Evolutionary conservation across 305 asterid genomes (phyloP).

Genomic region (Andrographis paniculata): DNA sequence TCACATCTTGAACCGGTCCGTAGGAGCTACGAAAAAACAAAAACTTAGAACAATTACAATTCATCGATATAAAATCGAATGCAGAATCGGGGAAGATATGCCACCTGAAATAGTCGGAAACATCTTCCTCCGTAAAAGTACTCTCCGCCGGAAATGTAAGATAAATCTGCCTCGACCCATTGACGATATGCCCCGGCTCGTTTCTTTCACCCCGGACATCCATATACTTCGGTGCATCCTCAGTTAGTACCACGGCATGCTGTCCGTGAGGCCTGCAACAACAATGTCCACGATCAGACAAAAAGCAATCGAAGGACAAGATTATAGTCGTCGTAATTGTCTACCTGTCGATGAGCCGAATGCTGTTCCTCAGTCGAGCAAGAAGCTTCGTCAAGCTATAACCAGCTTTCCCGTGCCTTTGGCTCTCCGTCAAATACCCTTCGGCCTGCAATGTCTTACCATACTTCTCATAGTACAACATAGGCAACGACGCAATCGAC

Average conservation of each 20-base stretch:
- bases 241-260: constrained; percentile 70
- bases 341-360: constrained; percentile 70
- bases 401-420: constrained; percentile 87
- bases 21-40: constrained; percentile 38
- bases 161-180: constrained; percentile 71
- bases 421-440: constrained; percentile 92
- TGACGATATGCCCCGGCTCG: constrained; percentile 67
- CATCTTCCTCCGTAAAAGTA: constrained; percentile 76
- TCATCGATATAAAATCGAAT: too few relatives aligned
- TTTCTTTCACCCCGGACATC: constrained; percentile 51
- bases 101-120: constrained; percentile 60
- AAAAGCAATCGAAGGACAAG: constrained; percentile 2
- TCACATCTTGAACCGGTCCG: constrained; percentile 82
- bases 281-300: constrained; percentile 1
- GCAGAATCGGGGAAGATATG: neutral
- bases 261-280: constrained; percentile 85
- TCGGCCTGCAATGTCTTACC: constrained; percentile 75
- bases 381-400: constrained; percentile 85
- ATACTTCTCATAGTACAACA: constrained; percentile 62
- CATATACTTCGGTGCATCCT: constrained; percentile 58
- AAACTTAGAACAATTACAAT: constrained; percentile 4
- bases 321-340: neutral
- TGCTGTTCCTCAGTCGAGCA: constrained; percentile 58
- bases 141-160: too few relatives aligned
- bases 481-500: constrained; percentile 82